Percentiles rank a stretch among this genome's conserved stretches.
phyloP scores from a whole-genome alignment of 2,329 filamentous ascomycete genomes.

The Metarhizium sp. region DNA sequence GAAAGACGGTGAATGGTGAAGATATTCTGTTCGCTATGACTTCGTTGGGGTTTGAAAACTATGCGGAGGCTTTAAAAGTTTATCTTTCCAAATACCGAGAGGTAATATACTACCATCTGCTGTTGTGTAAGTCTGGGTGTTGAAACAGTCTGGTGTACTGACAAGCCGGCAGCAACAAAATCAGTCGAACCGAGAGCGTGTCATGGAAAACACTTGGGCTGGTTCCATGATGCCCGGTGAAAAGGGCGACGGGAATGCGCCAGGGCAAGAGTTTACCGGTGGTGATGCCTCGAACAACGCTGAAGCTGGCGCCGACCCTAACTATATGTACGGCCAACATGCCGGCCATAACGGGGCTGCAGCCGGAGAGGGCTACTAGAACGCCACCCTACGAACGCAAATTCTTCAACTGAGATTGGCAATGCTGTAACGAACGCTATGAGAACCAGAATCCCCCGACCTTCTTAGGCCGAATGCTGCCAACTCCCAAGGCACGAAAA shows the following conservation, averaged over 20 bases:
- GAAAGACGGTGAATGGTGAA: constrained; percentile 98
- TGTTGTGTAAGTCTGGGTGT: neutral
- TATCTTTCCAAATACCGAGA: constrained; percentile 97
- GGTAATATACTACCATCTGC: constrained; percentile 46
- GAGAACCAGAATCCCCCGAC: neutral
- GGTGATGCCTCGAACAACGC: constrained; percentile 29
- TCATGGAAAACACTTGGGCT: constrained; percentile 25
- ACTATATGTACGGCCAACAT: constrained; percentile 47
- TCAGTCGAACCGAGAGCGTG: constrained; percentile 29
- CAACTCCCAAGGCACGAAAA: constrained; percentile 9
- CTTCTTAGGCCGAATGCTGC: neutral
- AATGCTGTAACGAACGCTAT: constrained; percentile 1
- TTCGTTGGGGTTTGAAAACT: constrained; percentile 97
- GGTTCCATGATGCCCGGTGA: constrained; percentile 22
- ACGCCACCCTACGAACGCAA: no score
- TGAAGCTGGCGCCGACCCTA: constrained; percentile 30
- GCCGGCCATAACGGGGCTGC: constrained; percentile 49
- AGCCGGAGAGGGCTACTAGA: constrained; percentile 41
- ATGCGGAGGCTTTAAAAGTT: constrained; percentile 94
- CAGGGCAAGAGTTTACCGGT: constrained; percentile 30
- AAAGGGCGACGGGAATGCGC: constrained; percentile 19
- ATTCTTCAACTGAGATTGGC: neutral
- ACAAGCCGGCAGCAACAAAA: constrained; percentile 27
- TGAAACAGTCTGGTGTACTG: neutral
- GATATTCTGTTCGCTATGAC: constrained; percentile 99